Evolutionary conservation across 192 early-diverging fungal genomes (phyloP).

Genomic region (Coemansia sp.): DNA sequence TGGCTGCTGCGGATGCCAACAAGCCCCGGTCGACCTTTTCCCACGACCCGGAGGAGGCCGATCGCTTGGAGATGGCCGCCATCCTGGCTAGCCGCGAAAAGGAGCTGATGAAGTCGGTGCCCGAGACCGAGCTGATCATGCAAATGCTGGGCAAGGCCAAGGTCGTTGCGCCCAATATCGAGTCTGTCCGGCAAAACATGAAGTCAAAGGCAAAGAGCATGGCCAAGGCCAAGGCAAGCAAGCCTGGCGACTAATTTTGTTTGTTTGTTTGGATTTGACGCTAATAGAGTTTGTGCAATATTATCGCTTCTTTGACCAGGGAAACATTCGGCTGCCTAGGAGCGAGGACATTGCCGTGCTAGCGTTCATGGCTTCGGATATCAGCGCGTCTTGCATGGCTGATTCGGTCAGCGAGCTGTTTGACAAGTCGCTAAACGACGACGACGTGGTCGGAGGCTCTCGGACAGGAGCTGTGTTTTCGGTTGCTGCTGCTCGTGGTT

Average conservation of each 20-base stretch:
- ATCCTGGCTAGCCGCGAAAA: slow-evolving; percentile 64
- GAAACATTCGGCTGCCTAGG: slow-evolving; percentile 48
- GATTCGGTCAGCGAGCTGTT: slow-evolving; percentile 48
- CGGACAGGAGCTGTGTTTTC: neutral
- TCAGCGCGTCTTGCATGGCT: slow-evolving; percentile 54
- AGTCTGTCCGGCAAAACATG: slow-evolving; percentile 60
- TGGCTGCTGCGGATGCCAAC: slow-evolving; percentile 43
- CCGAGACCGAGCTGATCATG: slow-evolving; percentile 80
- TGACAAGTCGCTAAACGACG: slow-evolving; percentile 53
- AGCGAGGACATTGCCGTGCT: slow-evolving; percentile 50
- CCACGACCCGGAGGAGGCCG: slow-evolving; percentile 26
- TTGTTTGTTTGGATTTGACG: neutral
- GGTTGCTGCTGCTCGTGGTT: neutral
- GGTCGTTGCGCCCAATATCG: slow-evolving; percentile 77
- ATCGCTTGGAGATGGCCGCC: slow-evolving; percentile 34
- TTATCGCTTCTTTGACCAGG: slow-evolving; percentile 40
- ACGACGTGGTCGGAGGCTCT: slow-evolving; percentile 6
- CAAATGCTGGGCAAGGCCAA: slow-evolving; percentile 91
- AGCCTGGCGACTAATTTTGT: neutral
- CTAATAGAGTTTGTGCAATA: neutral
- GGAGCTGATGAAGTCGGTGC: slow-evolving; percentile 80
- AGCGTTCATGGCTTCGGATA: slow-evolving; percentile 46
- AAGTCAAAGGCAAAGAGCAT: slow-evolving; percentile 49
- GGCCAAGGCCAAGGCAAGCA: slow-evolving; percentile 34
- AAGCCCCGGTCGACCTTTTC: slow-evolving; percentile 14